Evolutionary conservation across 768 basidiomycete species (phyloP).

Genomic region (Porphyrellus cyaneotinctus): DNA sequence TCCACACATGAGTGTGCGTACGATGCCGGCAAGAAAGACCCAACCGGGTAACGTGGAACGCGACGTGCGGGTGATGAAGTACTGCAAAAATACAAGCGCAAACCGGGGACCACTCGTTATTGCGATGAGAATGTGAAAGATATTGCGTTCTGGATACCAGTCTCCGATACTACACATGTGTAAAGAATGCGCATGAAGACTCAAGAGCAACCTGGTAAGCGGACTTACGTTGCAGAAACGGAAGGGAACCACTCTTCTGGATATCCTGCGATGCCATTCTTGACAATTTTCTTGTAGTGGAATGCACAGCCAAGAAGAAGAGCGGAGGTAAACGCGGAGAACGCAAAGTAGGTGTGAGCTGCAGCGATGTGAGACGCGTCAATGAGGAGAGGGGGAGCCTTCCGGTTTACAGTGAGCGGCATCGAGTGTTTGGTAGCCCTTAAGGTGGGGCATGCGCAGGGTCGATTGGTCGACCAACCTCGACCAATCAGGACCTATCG

Average conservation of each 20-base stretch:
- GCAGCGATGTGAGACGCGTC: slow-evolving; percentile 55
- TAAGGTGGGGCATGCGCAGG: too few species aligned
- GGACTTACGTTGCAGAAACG: slow-evolving; percentile 78
- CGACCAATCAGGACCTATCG: too few species aligned
- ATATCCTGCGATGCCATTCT: slow-evolving; percentile 77
- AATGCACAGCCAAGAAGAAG: slow-evolving; percentile 59
- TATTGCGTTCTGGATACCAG: slow-evolving; percentile 81
- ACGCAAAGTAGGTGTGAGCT: slow-evolving; percentile 63
- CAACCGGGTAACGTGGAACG: slow-evolving; percentile 44
- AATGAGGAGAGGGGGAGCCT: slow-evolving; percentile 23
- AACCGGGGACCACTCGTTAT: slow-evolving; percentile 83
- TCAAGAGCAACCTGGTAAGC: too few species aligned
- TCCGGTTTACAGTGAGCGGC: slow-evolving; percentile 1
- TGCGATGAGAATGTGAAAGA: slow-evolving; percentile 87
- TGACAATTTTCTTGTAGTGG: slow-evolving; percentile 83
- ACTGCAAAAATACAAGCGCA: slow-evolving; percentile 58
- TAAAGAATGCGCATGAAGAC: too few species aligned
- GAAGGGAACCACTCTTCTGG: slow-evolving; percentile 91
- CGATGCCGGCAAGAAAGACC: slow-evolving; percentile 57
- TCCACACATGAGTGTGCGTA: slow-evolving; percentile 78
- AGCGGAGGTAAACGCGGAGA: slow-evolving; percentile 60
- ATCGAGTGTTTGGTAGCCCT: slow-evolving; percentile 10
- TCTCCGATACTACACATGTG: slow-evolving; percentile 86
- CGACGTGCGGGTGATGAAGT: slow-evolving; percentile 48
- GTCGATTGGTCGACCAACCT: too few species aligned